Evolutionary conservation across 2,329 filamentous ascomycete genomes (phyloP), one percentile per base, ranked within the genome.

Genomic region (Aureobasidium sp.): DNA sequence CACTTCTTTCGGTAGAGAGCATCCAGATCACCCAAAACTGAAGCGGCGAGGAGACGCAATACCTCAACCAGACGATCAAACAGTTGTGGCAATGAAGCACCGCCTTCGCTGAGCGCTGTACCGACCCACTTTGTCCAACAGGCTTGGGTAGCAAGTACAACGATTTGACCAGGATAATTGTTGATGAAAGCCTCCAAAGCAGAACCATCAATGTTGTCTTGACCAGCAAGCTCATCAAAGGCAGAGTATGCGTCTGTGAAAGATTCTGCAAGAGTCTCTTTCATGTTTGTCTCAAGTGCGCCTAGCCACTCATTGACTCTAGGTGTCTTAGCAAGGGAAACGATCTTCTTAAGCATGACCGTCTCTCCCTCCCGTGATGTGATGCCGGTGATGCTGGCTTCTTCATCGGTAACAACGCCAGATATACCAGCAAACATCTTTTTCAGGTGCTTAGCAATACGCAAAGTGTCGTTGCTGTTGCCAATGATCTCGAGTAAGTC

Each of bases 341-440:
- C 93, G 59, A 94, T 89, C 69, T 89, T 93, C 77, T 92, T 96
- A 63, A 99, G 79, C 65, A 83, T 83, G 54, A 99, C 91, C 65
- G 87, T 83, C 75, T 99, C 94, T 58, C 88, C 92, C 75, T 99
- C 95, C 72, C 96, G 97, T 0, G 94, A 99, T 2, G 89, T 94
- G 69, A 97, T 93, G 7, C 91, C 93, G 30, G 88, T 87, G 65
- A 99, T 97, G 65, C 90, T 86, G 30, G 86, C 85, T 68, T 97
- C 90, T 60, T 97, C 91, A 67, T 96, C 91, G 80, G 97, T 93
- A 47, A 92, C 80, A 39, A 99, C 83, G 3, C 94, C 94, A 5
- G 88, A 93, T 52, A 99, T 81, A 65, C 94, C 94, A 65, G 95
- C 94, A 79, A 99, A 99, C 94, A 99, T 99, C 81, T 99, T 99